Evolutionary conservation across 495 filamentous ascomycete species (phyloP), one percentile per base, ranked within the genome.

Genomic region (Jackrogersella minutella): DNA sequence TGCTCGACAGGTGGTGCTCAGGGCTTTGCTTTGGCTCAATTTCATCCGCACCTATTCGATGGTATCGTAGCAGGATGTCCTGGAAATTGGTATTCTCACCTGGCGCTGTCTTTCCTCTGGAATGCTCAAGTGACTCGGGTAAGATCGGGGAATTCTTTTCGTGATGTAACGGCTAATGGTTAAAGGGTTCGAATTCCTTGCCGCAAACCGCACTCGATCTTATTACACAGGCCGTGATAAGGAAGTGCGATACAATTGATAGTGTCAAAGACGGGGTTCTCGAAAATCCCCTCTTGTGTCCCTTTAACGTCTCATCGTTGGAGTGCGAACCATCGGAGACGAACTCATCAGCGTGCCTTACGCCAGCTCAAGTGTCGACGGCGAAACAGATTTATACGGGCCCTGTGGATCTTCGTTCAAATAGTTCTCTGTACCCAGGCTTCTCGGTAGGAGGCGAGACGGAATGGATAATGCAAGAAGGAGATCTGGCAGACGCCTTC

Each of bases 1-100:
- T 81, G 78, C 36, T 81, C 78, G 6, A 81, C 78, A 2, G 78
- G 79, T 1, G 79, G 79, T n/a, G 78, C 75, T n/a, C 79, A 80
- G 66, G 79, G 78, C n/a, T 81, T 77, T 58, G 77, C 79, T 2
- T 58, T 81, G 8, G 79, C 78, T 5, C 78, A 80, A 50, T 79
- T 68, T 30, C 71, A 81, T 63, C 76, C 78, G 1, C 51, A 73
- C 0, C 50, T 81, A 1, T 81, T 80, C 49, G 79, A 81, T 67
- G 78, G 79, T 6, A 80, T 81, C 19, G 66, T 71, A 30, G 77
- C 79, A 2, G 75, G 77, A 28, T 74, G 67, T 41, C 78, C 79
- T 13, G 78, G 79, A 16, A 82, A 81, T 43, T 82, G 73, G 72
- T 82, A 78, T 47, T 74, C 72, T 6, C 79, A 82, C 47, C 62